Evolutionary conservation across 129 eudicot genomes (phyloP).

Genomic region (Flaveria linearis): DNA sequence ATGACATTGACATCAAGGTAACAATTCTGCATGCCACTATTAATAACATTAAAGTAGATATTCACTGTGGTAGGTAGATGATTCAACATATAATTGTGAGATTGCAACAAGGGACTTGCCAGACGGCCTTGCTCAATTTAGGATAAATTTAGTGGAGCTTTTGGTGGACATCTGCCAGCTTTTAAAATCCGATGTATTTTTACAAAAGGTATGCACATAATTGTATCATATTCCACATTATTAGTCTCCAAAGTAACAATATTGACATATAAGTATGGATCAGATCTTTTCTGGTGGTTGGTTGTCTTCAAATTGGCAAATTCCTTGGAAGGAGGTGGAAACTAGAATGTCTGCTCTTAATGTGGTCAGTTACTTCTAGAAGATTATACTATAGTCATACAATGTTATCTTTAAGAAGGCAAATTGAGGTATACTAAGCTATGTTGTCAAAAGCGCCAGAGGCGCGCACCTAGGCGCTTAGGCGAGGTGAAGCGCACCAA

Average conservation of each 20-base stretch:
- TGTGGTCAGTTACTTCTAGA: constrained; percentile 60
- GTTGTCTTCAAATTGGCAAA: constrained; percentile 54
- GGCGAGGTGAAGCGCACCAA: too few relatives aligned
- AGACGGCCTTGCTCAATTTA: constrained; percentile 74
- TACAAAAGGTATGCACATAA: constrained; percentile 59
- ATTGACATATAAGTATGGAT: constrained; percentile 10
- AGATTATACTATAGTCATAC: constrained; percentile 5
- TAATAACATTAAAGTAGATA: constrained; percentile 35
- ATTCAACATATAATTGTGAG: constrained; percentile 51
- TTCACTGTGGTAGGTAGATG: constrained; percentile 68
- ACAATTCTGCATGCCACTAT: constrained; percentile 9
- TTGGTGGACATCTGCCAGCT: constrained; percentile 91
- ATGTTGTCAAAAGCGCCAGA: too few relatives aligned
- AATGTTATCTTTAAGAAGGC: not conserved
- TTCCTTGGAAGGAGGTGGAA: constrained; percentile 94
- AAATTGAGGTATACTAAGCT: not conserved
- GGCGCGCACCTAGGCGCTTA: too few relatives aligned
- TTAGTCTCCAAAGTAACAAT: constrained; percentile 3
- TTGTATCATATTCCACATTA: constrained; percentile 11
- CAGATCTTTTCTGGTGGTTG: constrained; percentile 78
- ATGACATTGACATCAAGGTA: not conserved
- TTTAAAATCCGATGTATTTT: constrained; percentile 53
- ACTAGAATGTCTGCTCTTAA: constrained; percentile 80
- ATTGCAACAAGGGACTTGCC: constrained; percentile 66
- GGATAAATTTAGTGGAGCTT: constrained; percentile 77